These are phyloP conservation scores for Debaryomycetaceae sp. DNA, from an alignment of 1,139 yeast species.

Conservation along the genomic window DNA sequence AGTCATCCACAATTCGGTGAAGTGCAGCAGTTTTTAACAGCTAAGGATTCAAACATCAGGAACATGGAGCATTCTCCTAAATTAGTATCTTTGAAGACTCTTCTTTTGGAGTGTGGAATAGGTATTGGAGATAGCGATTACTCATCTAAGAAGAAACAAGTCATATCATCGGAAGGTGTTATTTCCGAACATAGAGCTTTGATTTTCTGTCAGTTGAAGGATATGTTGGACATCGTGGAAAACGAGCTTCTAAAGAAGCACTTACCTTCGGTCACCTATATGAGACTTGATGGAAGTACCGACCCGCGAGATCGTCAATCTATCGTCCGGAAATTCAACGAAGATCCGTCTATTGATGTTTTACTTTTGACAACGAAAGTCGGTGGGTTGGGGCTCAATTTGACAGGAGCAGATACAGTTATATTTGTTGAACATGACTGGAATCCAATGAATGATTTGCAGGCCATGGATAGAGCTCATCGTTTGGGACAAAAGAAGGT, in stretches of 20 bases:
- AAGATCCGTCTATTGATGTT: slow-evolving; percentile 96
- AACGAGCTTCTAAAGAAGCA: slow-evolving; percentile 77
- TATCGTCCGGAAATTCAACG: slow-evolving; percentile 88
- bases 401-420: slow-evolving; percentile 98
- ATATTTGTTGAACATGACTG: slow-evolving; percentile 98
- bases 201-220: slow-evolving; percentile 93
- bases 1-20: slow-evolving; percentile 80
- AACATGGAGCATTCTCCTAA: slow-evolving; percentile 91
- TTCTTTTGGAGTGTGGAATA: slow-evolving; percentile 91
- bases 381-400: slow-evolving; percentile 94
- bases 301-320: slow-evolving; percentile 92
- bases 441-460: slow-evolving; percentile 99
- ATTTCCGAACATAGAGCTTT: slow-evolving; percentile 95
- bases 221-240: slow-evolving; percentile 96
- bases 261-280: slow-evolving; percentile 88
- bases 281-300: slow-evolving; percentile 93
- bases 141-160: slow-evolving; percentile 26
- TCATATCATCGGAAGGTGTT: slow-evolving; percentile 59
- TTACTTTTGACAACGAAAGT: slow-evolving; percentile 91
- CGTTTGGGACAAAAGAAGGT: slow-evolving; percentile 97
- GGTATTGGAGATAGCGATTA: slow-evolving; percentile 59
- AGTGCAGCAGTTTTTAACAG: slow-evolving; percentile 57
- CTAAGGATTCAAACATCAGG: slow-evolving; percentile 57
- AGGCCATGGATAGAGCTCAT: slow-evolving; percentile 99
- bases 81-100: slow-evolving; percentile 73